These are phyloP conservation scores for Debaryomyces sp. DNA, from an alignment of 1,139 yeast genomes.

Conservation along the genomic window DNA sequence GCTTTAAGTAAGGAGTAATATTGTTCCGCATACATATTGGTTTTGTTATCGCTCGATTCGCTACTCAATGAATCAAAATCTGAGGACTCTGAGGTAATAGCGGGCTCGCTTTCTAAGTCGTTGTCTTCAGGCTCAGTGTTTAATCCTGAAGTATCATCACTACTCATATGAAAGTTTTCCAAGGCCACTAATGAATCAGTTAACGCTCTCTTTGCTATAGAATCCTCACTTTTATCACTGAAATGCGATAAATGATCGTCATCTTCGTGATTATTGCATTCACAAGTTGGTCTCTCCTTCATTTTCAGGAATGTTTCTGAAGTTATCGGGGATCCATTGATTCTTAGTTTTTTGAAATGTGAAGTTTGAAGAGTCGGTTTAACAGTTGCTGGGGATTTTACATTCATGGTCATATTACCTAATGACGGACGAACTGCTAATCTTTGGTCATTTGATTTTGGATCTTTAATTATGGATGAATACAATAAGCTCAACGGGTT, in stretches of 20 bases:
- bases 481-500: constrained; percentile 28
- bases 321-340: constrained; percentile 44
- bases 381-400: constrained; percentile 45
- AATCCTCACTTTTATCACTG: neutral
- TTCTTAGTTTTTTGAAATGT: constrained; percentile 47
- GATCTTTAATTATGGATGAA: constrained; percentile 1
- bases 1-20: constrained; percentile 27
- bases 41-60: constrained; percentile 17
- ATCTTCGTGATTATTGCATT: constrained; percentile 10
- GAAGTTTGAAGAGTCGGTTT: constrained; percentile 39
- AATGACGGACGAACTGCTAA: neutral
- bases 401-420: constrained; percentile 12
- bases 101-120: constrained; percentile 16
- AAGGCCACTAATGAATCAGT: constrained; percentile 13
- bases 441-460: neutral
- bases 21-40: constrained; percentile 24
- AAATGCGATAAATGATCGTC: constrained; percentile 12
- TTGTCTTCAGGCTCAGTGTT: constrained; percentile 24
- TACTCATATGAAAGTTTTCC: constrained; percentile 14
- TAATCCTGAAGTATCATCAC: constrained; percentile 29
- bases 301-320: constrained; percentile 25
- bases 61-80: constrained; percentile 27
- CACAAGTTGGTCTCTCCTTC: constrained; percentile 17
- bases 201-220: constrained; percentile 14
- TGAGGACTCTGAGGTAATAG: constrained; percentile 27